phyloP scores from a whole-genome alignment of 2,329 filamentous ascomycete species.

The Colletotrichum lentis region DNA sequence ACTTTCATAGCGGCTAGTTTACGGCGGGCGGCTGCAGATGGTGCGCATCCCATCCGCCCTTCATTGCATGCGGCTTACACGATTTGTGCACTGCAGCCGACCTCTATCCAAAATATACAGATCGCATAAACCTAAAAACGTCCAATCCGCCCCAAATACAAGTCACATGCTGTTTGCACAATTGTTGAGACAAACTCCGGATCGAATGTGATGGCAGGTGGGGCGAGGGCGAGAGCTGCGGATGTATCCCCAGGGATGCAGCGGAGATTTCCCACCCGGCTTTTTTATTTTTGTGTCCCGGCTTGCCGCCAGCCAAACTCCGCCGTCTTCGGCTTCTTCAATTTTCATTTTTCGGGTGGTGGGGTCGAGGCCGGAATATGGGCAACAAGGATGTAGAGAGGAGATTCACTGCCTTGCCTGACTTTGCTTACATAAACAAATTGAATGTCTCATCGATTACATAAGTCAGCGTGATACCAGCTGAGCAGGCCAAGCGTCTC shows the following conservation, averaged over 20 bases:
- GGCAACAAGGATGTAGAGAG: too few relatives aligned
- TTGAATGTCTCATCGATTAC: neutral
- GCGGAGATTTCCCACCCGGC: neutral
- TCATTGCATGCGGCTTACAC: conserved; percentile 22
- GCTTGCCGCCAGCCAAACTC: neutral
- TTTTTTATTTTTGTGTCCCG: neutral
- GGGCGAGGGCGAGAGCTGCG: neutral
- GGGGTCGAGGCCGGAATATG: neutral
- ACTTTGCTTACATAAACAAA: too few relatives aligned
- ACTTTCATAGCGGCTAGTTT: conserved; percentile 5
- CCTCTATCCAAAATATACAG: conserved; percentile 5
- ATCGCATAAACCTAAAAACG: conserved; percentile 2
- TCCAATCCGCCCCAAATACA: too few relatives aligned
- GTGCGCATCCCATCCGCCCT: conserved; percentile 10
- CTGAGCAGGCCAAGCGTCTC: too few relatives aligned
- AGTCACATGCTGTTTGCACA: neutral
- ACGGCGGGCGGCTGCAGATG: conserved; percentile 31
- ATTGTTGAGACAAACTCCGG: neutral
- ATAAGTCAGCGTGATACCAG: neutral
- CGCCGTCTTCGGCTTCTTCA: conserved; percentile 3
- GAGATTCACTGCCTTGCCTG: too few relatives aligned
- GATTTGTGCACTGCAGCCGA: conserved; percentile 11
- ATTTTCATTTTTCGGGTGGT: neutral
- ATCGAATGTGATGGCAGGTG: neutral
- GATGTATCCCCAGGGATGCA: neutral